Percentiles rank a stretch among this genome's conserved stretches.
Evolutionary conservation across 116 monocot species (phyloP).

Genomic region (Iris pallida): DNA sequence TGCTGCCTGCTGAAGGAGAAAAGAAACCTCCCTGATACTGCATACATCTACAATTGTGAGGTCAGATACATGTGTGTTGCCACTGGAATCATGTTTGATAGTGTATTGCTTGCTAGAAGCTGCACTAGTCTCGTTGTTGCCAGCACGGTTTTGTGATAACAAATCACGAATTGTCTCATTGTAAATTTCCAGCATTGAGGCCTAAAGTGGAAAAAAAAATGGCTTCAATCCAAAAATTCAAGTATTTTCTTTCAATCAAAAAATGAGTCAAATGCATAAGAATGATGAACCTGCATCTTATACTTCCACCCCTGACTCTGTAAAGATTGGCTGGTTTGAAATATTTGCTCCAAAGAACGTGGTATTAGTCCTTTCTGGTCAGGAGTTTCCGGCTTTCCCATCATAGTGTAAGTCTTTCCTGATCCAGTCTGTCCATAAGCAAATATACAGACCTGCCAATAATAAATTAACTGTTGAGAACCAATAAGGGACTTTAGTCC

Average conservation of each 20-base stretch:
- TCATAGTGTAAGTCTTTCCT: conserved; percentile 98
- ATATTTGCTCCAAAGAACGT: conserved; percentile 85
- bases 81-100: conserved; percentile 73
- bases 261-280: neutral
- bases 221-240: neutral
- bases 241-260: neutral
- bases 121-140: conserved; percentile 23
- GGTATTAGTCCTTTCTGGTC: conserved; percentile 83
- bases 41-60: conserved; percentile 77
- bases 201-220: conserved; percentile 28
- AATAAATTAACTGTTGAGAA: neutral
- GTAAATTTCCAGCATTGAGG: conserved; percentile 92
- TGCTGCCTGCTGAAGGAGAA: conserved; percentile 69
- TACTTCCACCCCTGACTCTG: conserved; percentile 80
- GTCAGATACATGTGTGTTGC: conserved; percentile 66
- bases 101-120: conserved; percentile 45
- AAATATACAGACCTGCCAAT: conserved; percentile 85
- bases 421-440: conserved; percentile 98
- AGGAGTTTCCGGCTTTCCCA: conserved; percentile 54
- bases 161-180: conserved; percentile 95
- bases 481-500: neutral
- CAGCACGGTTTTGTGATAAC: conserved; percentile 26
- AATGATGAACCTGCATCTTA: conserved; percentile 69
- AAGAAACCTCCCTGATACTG: conserved; percentile 68
- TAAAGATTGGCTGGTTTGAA: conserved; percentile 55